Conservation (phyloP, 2,329 filamentous ascomycete species). For the Metarhizium sp. region DNA sequence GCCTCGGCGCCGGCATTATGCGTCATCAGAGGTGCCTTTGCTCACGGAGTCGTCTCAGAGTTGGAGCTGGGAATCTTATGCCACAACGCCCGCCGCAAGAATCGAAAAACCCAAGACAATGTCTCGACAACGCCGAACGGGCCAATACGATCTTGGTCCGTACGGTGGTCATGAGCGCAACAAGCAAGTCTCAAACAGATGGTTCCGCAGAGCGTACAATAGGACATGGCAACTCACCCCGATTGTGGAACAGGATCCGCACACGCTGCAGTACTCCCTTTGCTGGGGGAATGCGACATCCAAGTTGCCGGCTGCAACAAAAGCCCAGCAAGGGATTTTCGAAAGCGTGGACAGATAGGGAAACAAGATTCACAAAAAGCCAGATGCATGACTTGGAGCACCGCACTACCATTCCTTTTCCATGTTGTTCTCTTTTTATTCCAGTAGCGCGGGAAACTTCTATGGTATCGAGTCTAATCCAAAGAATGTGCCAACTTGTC, state of each 20-base stretch:
- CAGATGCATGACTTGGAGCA: constrained; percentile 3
- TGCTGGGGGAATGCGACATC: constrained; percentile 34
- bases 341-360: constrained; percentile 29
- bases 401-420: not conserved
- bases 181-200: constrained; percentile 26
- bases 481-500: constrained; percentile 44
- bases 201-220: constrained; percentile 38
- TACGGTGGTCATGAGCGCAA: constrained; percentile 24
- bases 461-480: constrained; percentile 12
- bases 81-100: constrained; percentile 25
- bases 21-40: constrained; percentile 3
- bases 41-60: not conserved
- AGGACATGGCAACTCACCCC: constrained; percentile 36
- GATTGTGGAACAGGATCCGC: constrained; percentile 26
- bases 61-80: constrained; percentile 36
- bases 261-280: constrained; percentile 24
- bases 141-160: constrained; percentile 26
- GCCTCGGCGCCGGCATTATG: constrained; percentile 21
- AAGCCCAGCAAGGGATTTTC: constrained; percentile 36
- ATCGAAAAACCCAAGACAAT: constrained; percentile 28
- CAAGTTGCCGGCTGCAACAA: constrained; percentile 19
- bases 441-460: not conserved
- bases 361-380: constrained; percentile 4
- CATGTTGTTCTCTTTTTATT: not conserved
- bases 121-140: constrained; percentile 22